These are phyloP conservation scores for Jacaranda mimosifolia DNA, from an alignment of 257 asterid species.

Conservation along the genomic window DNA sequence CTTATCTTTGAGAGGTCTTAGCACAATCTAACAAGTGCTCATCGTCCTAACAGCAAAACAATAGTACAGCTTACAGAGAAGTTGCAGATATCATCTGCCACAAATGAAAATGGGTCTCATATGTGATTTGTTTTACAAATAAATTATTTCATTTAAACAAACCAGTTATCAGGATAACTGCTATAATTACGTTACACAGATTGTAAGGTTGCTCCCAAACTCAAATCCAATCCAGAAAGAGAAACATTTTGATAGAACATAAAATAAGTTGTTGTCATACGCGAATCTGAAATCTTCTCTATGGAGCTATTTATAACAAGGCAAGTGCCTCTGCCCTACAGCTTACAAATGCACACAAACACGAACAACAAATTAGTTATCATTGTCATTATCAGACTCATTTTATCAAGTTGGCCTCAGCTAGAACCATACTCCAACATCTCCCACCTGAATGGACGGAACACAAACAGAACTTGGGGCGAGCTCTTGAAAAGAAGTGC, in stretches of 20 bases:
- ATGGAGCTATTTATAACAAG: constrained; percentile 29
- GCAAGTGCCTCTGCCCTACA: constrained; percentile 42
- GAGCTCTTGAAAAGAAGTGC: constrained; percentile 83
- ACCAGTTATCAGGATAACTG: constrained; percentile 9
- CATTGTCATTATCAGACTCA: constrained; percentile 27
- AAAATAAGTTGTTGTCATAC: constrained; percentile 34
- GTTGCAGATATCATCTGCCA: not conserved
- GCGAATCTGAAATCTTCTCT: constrained; percentile 32
- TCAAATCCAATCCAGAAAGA: not conserved
- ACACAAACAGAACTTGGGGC: constrained; percentile 63
- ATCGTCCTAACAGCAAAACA: too few species aligned
- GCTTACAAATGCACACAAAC: constrained; percentile 42
- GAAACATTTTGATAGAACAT: constrained; percentile 25
- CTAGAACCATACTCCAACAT: constrained; percentile 80
- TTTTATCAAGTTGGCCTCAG: constrained; percentile 35
- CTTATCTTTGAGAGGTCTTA: too few species aligned
- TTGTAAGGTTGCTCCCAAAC: constrained; percentile 6
- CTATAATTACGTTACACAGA: constrained; percentile 23
- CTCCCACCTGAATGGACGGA: constrained; percentile 86
- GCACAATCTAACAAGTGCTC: too few species aligned
- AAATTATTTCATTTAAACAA: constrained; percentile 19
- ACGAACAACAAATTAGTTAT: constrained; percentile 26
- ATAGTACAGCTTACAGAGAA: too few species aligned
- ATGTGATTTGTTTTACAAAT: not conserved
- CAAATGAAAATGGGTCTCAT: not conserved